Evolutionary conservation across 2,329 filamentous ascomycete species (phyloP).

Genomic region (Verticillium tricorpus): DNA sequence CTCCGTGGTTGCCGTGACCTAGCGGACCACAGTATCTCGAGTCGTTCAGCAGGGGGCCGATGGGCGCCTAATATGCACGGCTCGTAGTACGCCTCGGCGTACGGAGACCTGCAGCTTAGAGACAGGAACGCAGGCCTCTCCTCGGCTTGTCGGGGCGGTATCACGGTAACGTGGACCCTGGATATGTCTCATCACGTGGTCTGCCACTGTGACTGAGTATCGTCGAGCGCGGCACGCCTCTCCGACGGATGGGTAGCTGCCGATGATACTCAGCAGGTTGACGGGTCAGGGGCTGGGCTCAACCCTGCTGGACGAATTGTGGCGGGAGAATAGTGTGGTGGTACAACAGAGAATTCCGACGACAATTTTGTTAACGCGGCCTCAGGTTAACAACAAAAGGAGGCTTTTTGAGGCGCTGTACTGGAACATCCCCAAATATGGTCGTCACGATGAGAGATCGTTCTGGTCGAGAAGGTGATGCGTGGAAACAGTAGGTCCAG

Average conservation of each 20-base stretch:
- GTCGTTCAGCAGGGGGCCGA: background rate
- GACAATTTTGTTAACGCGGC: background rate
- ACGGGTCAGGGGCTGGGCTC: background rate
- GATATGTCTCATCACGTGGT: background rate
- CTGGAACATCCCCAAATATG: background rate
- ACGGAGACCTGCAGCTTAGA: background rate
- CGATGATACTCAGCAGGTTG: background rate
- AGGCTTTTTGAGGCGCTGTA: background rate
- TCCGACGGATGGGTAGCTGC: background rate
- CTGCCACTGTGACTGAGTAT: background rate
- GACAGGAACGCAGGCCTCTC: background rate
- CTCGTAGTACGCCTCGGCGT: background rate
- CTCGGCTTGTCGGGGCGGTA: conserved; percentile 1
- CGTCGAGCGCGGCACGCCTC: background rate
- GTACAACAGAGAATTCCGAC: background rate
- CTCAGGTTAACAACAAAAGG: background rate
- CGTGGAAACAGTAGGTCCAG: no score
- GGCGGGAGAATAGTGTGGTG: background rate
- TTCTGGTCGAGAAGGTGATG: no score
- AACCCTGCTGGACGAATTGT: background rate
- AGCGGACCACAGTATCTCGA: background rate
- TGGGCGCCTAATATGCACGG: conserved; percentile 2
- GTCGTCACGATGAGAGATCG: no score
- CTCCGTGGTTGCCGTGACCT: background rate
- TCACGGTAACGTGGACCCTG: background rate